A percentile compares a stretch with the other conserved stretches of the same genome.
Evolutionary conservation across 495 filamentous ascomycete genomes (phyloP).

Genomic region (Eremomyces bilateralis): DNA sequence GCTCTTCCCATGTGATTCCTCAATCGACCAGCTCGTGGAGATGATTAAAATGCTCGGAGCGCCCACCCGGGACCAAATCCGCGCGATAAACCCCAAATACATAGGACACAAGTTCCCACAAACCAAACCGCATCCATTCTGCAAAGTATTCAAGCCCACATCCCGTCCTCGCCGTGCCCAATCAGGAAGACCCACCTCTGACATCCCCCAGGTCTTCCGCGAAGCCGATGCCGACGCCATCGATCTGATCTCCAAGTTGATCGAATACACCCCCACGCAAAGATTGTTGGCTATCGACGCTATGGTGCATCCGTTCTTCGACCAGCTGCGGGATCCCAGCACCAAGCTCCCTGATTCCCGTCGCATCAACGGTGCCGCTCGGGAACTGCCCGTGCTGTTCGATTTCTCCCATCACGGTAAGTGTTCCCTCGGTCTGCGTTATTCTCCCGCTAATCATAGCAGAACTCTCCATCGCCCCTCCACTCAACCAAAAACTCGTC

Average conservation of each 20-base stretch:
- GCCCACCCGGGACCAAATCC: constrained; percentile 94
- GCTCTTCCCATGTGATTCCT: constrained; percentile 95
- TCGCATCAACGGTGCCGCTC: constrained; percentile 50
- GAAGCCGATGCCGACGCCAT: constrained; percentile 83
- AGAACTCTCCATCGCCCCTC: constrained; percentile 90
- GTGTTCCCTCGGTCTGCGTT: constrained; percentile 11
- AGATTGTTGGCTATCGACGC: constrained; percentile 85
- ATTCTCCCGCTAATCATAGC: constrained; percentile 8
- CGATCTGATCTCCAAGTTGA: constrained; percentile 75
- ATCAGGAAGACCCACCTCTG: too few species aligned
- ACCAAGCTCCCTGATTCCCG: constrained; percentile 87
- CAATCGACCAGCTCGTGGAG: constrained; percentile 95
- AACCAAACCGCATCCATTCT: constrained; percentile 98
- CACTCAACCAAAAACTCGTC: constrained; percentile 70
- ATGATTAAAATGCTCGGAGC: constrained; percentile 99
- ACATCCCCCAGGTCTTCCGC: constrained; percentile 53
- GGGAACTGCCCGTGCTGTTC: constrained; percentile 72
- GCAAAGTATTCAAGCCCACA: constrained; percentile 37
- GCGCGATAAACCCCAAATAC: constrained; percentile 99
- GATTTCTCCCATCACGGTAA: constrained; percentile 87
- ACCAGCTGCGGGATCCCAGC: constrained; percentile 74
- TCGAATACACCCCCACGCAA: constrained; percentile 95
- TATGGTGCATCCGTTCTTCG: constrained; percentile 97
- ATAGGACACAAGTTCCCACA: constrained; percentile 99
- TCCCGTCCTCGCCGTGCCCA: too few species aligned